phyloP scores from a whole-genome alignment of 148 eudicot genomes.

The Oxyria digyna region DNA sequence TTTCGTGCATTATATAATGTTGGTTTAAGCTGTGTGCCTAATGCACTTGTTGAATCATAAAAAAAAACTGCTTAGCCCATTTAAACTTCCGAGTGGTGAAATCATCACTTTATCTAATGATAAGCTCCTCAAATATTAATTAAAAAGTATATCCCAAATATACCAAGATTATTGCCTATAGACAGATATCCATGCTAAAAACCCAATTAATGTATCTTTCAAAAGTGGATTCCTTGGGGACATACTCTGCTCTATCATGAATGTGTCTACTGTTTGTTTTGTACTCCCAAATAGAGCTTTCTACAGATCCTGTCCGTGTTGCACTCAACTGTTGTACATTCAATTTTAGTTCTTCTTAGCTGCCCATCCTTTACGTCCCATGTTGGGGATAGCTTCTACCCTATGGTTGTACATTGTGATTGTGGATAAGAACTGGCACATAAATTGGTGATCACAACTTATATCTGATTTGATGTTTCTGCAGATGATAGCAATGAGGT shows the following conservation, averaged over 20 bases:
- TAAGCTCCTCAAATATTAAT: neutral
- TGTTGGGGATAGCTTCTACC: neutral
- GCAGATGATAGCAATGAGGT: slow-evolving; percentile 99
- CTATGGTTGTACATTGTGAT: neutral
- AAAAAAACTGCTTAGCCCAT: too few species aligned
- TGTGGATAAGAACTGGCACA: neutral
- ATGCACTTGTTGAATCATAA: neutral
- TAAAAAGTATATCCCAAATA: neutral
- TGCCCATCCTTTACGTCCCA: neutral
- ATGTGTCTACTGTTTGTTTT: neutral
- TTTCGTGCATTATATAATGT: neutral
- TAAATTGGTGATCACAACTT: neutral
- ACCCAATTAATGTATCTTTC: neutral
- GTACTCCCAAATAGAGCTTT: neutral
- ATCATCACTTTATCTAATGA: neutral
- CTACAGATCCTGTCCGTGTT: neutral
- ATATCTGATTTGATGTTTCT: slow-evolving; percentile 3
- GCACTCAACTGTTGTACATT: neutral
- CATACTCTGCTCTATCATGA: neutral
- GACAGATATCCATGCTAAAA: neutral
- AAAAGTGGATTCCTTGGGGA: neutral
- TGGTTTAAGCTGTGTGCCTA: neutral
- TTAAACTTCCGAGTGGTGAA: neutral
- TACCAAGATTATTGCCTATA: neutral
- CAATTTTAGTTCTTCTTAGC: neutral